Base-by-base conservation (phyloP, 2,329 filamentous ascomycete genomes). In the Colletotrichum tropicale region DNA sequence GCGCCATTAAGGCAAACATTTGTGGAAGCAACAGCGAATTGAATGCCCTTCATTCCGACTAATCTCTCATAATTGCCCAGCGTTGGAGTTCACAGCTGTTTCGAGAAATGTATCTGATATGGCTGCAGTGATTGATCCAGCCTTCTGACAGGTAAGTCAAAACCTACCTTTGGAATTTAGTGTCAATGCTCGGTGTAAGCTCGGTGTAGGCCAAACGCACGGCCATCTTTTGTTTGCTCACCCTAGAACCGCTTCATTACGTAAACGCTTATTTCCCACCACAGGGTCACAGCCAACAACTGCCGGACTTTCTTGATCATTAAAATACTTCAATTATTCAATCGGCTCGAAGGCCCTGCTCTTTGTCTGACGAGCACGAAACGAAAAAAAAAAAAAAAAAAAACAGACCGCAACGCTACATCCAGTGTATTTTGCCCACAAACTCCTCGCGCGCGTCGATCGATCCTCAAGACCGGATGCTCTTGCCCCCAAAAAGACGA, bases 381-480 rank as follows among this genome's bases (percentile, higher is more conserved):
- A 30, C 13, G 1, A 24, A 12, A 36, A 36, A 5, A n/a, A n/a
- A n/a, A n/a, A n/a, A n/a, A 24, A 12, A 36, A 36, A 5, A 24
- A 12, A 2, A 3, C n/a, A 34, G 2, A 15, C 18, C 9, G 21
- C 36, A 55, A 52, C 36, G 70, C 65, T 60, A 55, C 58, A 65
- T 10, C 43, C 48, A 76, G 56, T 74, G 34, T 32, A 38, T 65
- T 21, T 55, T 24, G 28, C 18, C 34, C 34, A 13, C 18, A 12
- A 76, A 76, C 64, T 65, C 58, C 74, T 26, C 16, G 61, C 74
- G 30, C 16, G 61, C 64, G 64, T 13, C 55, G 48, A 43, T 69
- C 64, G 70, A 65, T 65, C 70, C 10, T 73, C 73, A 68, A 75
- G 69, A 75, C 56, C 69, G 16, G 16, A 75, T 72, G 72, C 72